phyloP scores from a whole-genome alignment of 495 filamentous ascomycete species.

The Daldinia decipiens region DNA sequence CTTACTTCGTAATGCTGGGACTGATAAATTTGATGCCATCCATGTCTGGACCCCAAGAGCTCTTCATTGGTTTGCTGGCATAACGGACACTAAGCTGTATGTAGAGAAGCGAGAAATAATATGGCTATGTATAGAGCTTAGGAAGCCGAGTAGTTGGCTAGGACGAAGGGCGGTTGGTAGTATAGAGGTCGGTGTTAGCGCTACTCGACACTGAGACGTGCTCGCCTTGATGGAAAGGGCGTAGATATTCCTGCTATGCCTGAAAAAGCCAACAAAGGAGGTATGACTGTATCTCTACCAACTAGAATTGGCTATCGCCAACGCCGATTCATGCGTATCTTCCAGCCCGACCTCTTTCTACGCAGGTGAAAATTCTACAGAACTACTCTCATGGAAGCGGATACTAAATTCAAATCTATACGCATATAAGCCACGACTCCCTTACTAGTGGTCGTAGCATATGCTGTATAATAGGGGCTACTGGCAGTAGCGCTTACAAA shows the following conservation, averaged over 20 bases:
- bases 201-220: slow-evolving; percentile 4
- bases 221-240: slow-evolving; percentile 14
- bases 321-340: slow-evolving; percentile 19
- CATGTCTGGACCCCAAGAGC: not conserved
- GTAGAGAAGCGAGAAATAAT: slow-evolving; percentile 2
- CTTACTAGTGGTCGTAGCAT: not conserved
- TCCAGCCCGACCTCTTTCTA: slow-evolving; percentile 9
- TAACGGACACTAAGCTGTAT: slow-evolving; percentile 6
- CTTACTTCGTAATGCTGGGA: slow-evolving; percentile 8
- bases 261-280: slow-evolving; percentile 4
- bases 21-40: slow-evolving; percentile 21
- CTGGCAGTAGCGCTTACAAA: not conserved
- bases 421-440: slow-evolving; percentile 6
- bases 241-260: not conserved
- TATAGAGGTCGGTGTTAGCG: slow-evolving; percentile 18
- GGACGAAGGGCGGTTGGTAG: slow-evolving; percentile 14
- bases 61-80: slow-evolving; percentile 19
- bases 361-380: slow-evolving; percentile 7
- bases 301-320: slow-evolving; percentile 6
- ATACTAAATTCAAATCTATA: not conserved
- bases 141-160: slow-evolving; percentile 2
- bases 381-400: not conserved
- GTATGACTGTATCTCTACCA: not conserved
- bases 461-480: slow-evolving; percentile 5
- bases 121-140: slow-evolving; percentile 12